phyloP scores from a whole-genome alignment of 208 protist species.

The Leishmania turanica region DNA sequence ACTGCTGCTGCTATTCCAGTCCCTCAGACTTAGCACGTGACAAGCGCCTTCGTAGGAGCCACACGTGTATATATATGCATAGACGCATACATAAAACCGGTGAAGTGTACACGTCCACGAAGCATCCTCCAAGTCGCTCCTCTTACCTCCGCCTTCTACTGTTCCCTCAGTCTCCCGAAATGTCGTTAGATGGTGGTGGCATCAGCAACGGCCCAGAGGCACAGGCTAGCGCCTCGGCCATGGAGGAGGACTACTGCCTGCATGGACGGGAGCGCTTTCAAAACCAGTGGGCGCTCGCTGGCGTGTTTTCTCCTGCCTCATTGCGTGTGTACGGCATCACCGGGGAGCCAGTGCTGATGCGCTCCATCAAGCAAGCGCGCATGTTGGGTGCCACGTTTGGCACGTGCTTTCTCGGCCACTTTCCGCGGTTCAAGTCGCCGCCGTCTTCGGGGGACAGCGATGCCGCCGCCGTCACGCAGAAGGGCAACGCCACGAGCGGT shows the following conservation, averaged over 20 bases:
- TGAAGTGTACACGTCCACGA: not conserved
- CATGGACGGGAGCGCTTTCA: constrained; percentile 41
- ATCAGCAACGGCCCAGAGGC: constrained; percentile 3
- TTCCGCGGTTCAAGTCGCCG: not conserved
- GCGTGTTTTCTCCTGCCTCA: constrained; percentile 34
- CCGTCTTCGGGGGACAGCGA: not conserved
- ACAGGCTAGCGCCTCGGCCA: constrained; percentile 4
- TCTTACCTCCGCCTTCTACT: not conserved
- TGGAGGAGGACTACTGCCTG: constrained; percentile 59
- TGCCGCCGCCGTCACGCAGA: not conserved
- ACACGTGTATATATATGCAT: not conserved
- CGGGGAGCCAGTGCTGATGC: constrained; percentile 35
- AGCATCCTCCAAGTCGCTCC: not conserved
- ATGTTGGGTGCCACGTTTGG: constrained; percentile 44
- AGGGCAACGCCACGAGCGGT: not conserved
- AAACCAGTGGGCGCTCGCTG: constrained; percentile 34
- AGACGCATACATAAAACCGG: not conserved
- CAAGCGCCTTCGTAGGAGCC: not conserved
- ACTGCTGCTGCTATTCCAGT: not conserved
- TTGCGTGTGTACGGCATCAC: constrained; percentile 59
- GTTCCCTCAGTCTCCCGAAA: not conserved
- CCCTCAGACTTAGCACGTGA: not conserved
- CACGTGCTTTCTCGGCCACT: constrained; percentile 33
- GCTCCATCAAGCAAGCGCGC: constrained; percentile 37
- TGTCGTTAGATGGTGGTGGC: constrained; percentile 27